Evolutionary conservation across 768 basidiomycete species (phyloP).

Genomic region (Tylopilus intermedius): DNA sequence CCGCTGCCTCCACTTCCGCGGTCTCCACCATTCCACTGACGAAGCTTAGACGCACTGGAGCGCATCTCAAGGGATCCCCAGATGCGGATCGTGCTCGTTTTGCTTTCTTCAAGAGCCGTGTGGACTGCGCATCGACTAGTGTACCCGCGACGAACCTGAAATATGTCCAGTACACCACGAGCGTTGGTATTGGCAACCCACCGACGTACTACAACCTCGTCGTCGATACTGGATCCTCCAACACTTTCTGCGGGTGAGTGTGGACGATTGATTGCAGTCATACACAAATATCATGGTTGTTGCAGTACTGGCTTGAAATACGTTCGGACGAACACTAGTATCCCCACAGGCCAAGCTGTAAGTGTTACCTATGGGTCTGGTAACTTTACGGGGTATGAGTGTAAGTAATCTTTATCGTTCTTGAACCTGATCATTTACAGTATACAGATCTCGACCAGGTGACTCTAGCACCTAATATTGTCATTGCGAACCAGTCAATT

Average conservation of each 20-base stretch:
- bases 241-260: conserved; percentile 25
- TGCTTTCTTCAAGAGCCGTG: conserved; percentile 3
- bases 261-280: background rate
- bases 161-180: conserved; percentile 17
- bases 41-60: conserved; percentile 10
- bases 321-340: conserved; percentile 9
- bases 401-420: background rate
- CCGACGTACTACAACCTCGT: conserved; percentile 27
- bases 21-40: conserved; percentile 8
- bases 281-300: background rate
- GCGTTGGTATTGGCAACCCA: conserved; percentile 27
- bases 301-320: conserved; percentile 17
- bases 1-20: background rate
- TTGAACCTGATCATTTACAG: background rate
- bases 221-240: conserved; percentile 31
- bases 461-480: too few relatives aligned
- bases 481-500: too few relatives aligned
- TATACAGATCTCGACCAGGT: conserved; percentile 19
- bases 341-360: conserved; percentile 22
- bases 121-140: conserved; percentile 2
- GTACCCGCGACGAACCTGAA: conserved; percentile 12
- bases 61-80: conserved; percentile 16
- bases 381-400: conserved; percentile 34
- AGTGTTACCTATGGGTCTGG: conserved; percentile 9
- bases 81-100: conserved; percentile 18